phyloP scores from a whole-genome alignment of 1,139 yeast species.

The Taiozyma sp. region DNA sequence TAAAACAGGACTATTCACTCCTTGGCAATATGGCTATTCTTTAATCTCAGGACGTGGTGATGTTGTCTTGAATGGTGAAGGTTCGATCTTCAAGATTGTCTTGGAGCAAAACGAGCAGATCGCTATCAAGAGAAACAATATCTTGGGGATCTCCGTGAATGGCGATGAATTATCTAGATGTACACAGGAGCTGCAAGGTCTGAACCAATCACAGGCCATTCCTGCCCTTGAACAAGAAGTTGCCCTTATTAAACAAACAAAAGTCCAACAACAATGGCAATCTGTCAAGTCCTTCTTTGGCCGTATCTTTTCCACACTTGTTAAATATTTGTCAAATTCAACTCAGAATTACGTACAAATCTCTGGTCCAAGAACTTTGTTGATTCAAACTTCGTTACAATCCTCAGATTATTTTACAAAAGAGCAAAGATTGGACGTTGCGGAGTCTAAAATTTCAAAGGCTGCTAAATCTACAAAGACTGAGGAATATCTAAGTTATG shows the following conservation, averaged over 20 bases:
- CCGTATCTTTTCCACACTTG: neutral
- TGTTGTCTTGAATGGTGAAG: slow-evolving; percentile 50
- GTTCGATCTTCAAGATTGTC: slow-evolving; percentile 46
- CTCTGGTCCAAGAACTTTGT: slow-evolving; percentile 49
- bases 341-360: slow-evolving; percentile 39
- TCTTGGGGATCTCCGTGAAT: slow-evolving; percentile 47
- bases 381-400: slow-evolving; percentile 34
- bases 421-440: slow-evolving; percentile 4
- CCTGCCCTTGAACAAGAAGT: neutral
- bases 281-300: neutral
- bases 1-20: slow-evolving; percentile 15
- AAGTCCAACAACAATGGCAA: neutral
- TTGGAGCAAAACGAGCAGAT: slow-evolving; percentile 44
- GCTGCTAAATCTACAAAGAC: slow-evolving; percentile 12
- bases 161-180: slow-evolving; percentile 31
- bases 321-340: neutral
- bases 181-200: slow-evolving; percentile 4
- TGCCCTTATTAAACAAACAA: neutral
- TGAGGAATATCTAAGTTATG: slow-evolving; percentile 44
- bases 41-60: slow-evolving; percentile 55
- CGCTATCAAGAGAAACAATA: slow-evolving; percentile 39
- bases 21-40: slow-evolving; percentile 37
- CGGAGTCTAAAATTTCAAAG: slow-evolving; percentile 5
- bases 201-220: neutral
- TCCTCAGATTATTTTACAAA: slow-evolving; percentile 1